These are phyloP conservation scores for Ceratocystis eucalypticola DNA, from an alignment of 2,329 filamentous ascomycete species.

Conservation along the genomic window DNA sequence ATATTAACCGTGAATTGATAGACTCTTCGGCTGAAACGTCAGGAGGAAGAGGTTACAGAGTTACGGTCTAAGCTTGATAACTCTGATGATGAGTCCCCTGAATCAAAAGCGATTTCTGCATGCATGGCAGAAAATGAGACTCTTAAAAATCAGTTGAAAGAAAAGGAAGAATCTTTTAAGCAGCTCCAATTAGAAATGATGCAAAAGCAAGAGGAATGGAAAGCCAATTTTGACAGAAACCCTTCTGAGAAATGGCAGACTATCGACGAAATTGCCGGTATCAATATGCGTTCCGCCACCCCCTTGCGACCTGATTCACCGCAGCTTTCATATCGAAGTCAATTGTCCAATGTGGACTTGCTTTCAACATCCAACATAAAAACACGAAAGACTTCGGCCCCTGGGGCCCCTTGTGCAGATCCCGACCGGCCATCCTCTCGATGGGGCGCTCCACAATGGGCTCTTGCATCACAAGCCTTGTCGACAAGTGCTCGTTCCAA, in stretches of 20 bases:
- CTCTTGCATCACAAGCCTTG: not conserved
- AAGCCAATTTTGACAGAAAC: not conserved
- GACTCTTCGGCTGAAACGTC: constrained; percentile 35
- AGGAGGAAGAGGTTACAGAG: constrained; percentile 74
- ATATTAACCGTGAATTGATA: not conserved
- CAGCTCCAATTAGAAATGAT: constrained; percentile 12
- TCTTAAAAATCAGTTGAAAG: not conserved
- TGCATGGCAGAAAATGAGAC: constrained; percentile 3
- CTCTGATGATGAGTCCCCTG: not conserved
- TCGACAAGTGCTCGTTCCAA: constrained; percentile 8
- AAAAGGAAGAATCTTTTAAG: constrained; percentile 1
- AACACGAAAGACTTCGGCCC: not conserved
- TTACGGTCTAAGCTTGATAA: constrained; percentile 33
- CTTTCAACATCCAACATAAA: constrained; percentile 1
- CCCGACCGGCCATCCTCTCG: constrained; percentile 10
- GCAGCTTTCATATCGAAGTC: constrained; percentile 6
- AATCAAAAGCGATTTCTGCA: not conserved
- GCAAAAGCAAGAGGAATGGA: constrained; percentile 6
- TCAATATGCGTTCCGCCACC: not conserved
- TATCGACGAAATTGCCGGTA: constrained; percentile 1
- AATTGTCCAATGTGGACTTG: constrained; percentile 11
- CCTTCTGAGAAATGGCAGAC: constrained; percentile 5
- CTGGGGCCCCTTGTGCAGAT: not conserved
- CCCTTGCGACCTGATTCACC: constrained; percentile 11
- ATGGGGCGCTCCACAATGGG: constrained; percentile 2